Evolutionary conservation across 768 basidiomycete species (phyloP), one percentile per base, ranked within the genome.

Genomic region (Podaxis pistillaris): DNA sequence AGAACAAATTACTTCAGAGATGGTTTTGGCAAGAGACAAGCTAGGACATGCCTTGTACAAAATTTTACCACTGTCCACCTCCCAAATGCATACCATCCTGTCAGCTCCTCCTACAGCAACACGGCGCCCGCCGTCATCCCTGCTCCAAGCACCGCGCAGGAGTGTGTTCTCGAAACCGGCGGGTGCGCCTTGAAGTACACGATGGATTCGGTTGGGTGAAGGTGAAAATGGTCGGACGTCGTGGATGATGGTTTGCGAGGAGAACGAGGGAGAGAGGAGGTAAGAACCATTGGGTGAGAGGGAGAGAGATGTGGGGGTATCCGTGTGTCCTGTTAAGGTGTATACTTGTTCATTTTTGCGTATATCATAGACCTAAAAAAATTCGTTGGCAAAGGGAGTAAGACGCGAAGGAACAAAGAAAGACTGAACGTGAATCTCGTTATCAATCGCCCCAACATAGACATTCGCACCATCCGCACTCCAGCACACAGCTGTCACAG

Each of bases 191-290:
- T 81, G 85, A 30, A 90, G 79, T 4, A 86, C 75, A 28, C 94
- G 88, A 72, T 97, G 93, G 67, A 95, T 76, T 41, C 94, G 84
- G 26, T 86, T 84, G 2, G 93, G 89, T 0, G 88, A 86, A 0
- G 94, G 88, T 1, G 94, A 93, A 78, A 98, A 99, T 0, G 97
- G 96, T 33, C 94, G 89, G 19, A 98, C 85, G 73, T 97, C 94
- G 75, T 97, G 91, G 63, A 98, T 87, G 71, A 97, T 79, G 4
- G 90, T 86, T 63, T 92, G 89, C 0, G 94, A 95, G 24, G 95
- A 96, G 68, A 98, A 83, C 0, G 93, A 93, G 11, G 94, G 93
- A 0, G 95, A 93, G 58, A 98, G 88, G 56, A 98, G 84, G 78
- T 86, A 95, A 55, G 86, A 81, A 17, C 93, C 93, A 62, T 89